Conservation (phyloP, 257 asterid species). For the Scutellaria barbata region DNA sequence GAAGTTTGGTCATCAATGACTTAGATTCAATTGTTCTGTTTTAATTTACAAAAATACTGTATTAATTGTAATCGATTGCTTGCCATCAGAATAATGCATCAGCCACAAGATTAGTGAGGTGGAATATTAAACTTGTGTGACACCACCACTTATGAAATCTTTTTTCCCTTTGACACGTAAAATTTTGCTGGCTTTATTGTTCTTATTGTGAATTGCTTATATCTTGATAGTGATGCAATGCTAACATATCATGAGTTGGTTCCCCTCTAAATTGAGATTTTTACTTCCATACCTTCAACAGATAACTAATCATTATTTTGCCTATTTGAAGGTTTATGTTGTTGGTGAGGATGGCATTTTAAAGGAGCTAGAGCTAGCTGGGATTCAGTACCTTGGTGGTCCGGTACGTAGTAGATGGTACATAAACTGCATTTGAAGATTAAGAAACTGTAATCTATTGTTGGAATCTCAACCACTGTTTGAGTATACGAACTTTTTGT, state of each 20-base stretch:
- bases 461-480: conserved; percentile 15
- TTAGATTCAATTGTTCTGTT: not conserved
- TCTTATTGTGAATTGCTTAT: conserved; percentile 5
- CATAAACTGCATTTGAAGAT: conserved; percentile 27
- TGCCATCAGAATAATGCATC: not conserved
- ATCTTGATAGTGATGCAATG: not conserved
- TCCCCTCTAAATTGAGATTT: not conserved
- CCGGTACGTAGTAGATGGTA: conserved; percentile 61
- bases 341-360: conserved; percentile 96
- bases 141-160: not conserved
- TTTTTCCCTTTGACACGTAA: not conserved
- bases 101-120: not conserved
- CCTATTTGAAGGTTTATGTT: conserved; percentile 73
- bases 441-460: not conserved
- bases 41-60: too few species aligned
- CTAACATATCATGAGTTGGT: too few species aligned
- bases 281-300: conserved; percentile 9
- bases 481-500: not conserved
- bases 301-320: conserved; percentile 31
- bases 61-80: not conserved
- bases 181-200: not conserved
- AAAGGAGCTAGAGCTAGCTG: conserved; percentile 94
- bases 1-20: conserved; percentile 3
- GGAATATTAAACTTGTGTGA: not conserved
- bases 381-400: conserved; percentile 87